Base-by-base conservation (phyloP, 352 stramenopile genomes). In the Pythium insidiosum region DNA sequence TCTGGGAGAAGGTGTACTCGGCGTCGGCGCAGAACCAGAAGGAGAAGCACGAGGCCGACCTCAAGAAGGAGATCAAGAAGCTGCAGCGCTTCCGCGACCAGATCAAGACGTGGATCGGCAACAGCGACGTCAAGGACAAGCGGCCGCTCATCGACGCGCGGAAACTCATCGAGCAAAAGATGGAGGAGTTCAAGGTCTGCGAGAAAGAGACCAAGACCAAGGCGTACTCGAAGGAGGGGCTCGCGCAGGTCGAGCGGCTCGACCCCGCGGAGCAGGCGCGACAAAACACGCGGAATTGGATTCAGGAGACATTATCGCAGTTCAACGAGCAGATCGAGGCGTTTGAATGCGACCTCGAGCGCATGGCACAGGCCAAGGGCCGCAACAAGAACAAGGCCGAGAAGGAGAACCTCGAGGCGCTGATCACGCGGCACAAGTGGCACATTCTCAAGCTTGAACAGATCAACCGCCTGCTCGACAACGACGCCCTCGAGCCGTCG, bases 11-110 rank as follows among this genome's bases (percentile, higher is more conserved):
- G 56, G 95, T 97, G n/a, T 98, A 98, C 60, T 79, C 73, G 18
- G 94, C 95, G 7, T 83, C 92, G 38, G 83, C 95, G 53, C 96
- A 99, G 72, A 97, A 95, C 56, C 95, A 98, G 63, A 99, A 99
- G 66, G 97, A 99, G 68, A 99, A 99, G 72, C 98, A 98, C 56
- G 96, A 99, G 66, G 81, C 89, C 28, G 96, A 99, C 62, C 68
- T 99, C 45, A 99, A 99, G 68, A 99, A 99, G 55, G 97, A 99
- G 80, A 99, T 99, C 60, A 99, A 99, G 73, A 99, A 99, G 69
- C 77, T 99, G 30, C 97, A 99, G 81, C 80, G 95, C 33, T 88
- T 95, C 58, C 89, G 97, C 19, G 97, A 99, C 72, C 95, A 98
- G 72, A 98, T 99, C 65, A 99, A 99, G 72, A 98, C 88, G 49